Evolutionary conservation across 441 rosid species (phyloP).

Genomic region (Adansonia rubrostipa): DNA sequence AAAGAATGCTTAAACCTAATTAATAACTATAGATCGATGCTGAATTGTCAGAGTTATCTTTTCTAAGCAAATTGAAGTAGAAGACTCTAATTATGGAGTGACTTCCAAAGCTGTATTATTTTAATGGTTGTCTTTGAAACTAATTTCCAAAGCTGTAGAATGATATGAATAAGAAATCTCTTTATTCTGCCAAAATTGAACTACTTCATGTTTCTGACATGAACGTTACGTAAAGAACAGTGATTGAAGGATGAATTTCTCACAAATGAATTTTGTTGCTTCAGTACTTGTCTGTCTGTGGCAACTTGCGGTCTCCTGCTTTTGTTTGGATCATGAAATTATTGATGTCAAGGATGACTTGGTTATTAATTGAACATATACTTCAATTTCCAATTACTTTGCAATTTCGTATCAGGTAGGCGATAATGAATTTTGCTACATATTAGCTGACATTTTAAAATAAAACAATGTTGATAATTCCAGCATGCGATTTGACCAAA

Average conservation of each 20-base stretch:
- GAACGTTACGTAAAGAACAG: background rate
- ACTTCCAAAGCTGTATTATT: background rate
- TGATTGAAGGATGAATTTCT: background rate
- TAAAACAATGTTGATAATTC: slow-evolving; percentile 46
- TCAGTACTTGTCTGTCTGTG: background rate
- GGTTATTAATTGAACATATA: background rate
- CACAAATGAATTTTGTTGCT: slow-evolving; percentile 9
- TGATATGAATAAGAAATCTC: background rate
- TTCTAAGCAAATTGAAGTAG: too few species aligned
- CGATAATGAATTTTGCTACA: slow-evolving; percentile 89
- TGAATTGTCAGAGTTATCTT: too few species aligned
- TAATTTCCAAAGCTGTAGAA: background rate
- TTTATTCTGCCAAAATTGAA: background rate
- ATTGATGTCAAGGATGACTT: slow-evolving; percentile 14
- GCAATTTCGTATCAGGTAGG: slow-evolving; percentile 59
- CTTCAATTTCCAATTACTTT: slow-evolving; percentile 7
- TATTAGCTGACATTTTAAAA: slow-evolving; percentile 64
- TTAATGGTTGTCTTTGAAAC: background rate
- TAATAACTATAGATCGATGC: background rate
- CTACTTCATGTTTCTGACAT: background rate
- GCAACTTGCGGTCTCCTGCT: slow-evolving; percentile 7
- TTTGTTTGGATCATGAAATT: slow-evolving; percentile 11
- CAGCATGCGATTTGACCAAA: slow-evolving; percentile 76
- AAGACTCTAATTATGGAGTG: too few species aligned
- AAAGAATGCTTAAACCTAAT: background rate